Conservation (phyloP, 2,329 filamentous ascomycete species). For the Hirsutella thompsonii region DNA sequence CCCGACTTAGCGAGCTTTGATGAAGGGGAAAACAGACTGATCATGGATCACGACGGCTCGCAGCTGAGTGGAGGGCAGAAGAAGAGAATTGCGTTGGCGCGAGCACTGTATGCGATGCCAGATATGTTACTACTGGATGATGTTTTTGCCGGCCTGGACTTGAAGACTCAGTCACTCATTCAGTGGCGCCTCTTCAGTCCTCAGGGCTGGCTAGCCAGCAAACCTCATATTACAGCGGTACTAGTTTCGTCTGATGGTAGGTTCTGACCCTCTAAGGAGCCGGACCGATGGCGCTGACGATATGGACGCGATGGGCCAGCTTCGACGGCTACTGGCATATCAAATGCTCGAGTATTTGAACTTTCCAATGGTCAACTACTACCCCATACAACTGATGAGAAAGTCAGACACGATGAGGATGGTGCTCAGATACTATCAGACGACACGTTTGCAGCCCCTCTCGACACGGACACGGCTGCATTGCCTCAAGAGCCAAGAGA, state of each 20-base stretch:
- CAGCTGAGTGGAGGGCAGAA: slow-evolving; percentile 3
- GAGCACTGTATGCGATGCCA: slow-evolving; percentile 1
- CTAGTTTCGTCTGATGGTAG: neutral
- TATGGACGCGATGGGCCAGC: neutral
- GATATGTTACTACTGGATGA: slow-evolving; percentile 3
- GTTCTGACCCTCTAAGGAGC: neutral
- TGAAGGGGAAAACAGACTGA: neutral
- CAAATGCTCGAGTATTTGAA: neutral
- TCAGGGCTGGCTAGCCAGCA: neutral
- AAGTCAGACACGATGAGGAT: neutral
- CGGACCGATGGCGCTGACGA: neutral
- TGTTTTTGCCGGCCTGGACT: slow-evolving; percentile 6
- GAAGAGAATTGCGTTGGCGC: slow-evolving; percentile 3
- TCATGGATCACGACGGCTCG: neutral
- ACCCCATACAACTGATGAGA: neutral
- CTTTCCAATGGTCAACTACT: neutral
- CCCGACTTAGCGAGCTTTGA: neutral
- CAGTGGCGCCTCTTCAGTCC: neutral
- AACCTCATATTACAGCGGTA: neutral
- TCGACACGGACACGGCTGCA: neutral
- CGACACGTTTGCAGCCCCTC: no score
- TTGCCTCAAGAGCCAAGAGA: neutral
- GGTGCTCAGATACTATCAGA: neutral
- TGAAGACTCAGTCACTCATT: neutral
- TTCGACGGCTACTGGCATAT: neutral